Evolutionary conservation across 257 asterid genomes (phyloP).

Genomic region (Plantago elongata): DNA sequence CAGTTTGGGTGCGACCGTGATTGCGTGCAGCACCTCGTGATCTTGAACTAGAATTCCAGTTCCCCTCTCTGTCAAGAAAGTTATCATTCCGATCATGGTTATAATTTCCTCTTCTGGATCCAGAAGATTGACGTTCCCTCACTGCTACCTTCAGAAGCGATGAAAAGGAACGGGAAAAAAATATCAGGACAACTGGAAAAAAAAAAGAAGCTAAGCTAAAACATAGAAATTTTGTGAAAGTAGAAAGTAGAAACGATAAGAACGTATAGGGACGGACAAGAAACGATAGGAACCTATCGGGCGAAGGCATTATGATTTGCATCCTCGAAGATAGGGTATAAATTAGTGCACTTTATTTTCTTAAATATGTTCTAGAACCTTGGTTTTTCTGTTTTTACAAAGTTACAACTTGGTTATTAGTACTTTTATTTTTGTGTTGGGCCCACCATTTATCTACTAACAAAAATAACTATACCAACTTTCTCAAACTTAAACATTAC

Average conservation of each 20-base stretch:
- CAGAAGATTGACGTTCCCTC: constrained; percentile 68
- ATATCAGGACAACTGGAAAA: not conserved
- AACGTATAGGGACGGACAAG: too few species aligned
- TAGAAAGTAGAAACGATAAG: too few species aligned
- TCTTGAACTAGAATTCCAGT: constrained; percentile 63
- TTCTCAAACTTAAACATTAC: too few species aligned
- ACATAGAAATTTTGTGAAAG: too few species aligned
- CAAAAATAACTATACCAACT: too few species aligned
- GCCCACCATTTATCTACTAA: too few species aligned
- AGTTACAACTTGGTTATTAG: not conserved
- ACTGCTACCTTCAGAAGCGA: constrained; percentile 52
- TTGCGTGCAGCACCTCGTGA: constrained; percentile 56
- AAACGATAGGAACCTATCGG: too few species aligned
- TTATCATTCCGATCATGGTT: constrained; percentile 61
- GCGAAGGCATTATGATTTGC: too few species aligned
- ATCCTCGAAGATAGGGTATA: too few species aligned
- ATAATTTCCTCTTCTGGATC: constrained; percentile 70
- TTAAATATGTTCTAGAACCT: not conserved
- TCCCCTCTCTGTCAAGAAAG: constrained; percentile 70
- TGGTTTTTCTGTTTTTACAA: not conserved
- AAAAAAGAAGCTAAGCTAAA: not conserved
- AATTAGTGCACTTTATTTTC: too few species aligned
- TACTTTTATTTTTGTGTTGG: too few species aligned
- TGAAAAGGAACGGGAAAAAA: constrained; percentile 15
- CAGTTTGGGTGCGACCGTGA: constrained; percentile 62